Evolutionary conservation across 805 yeast genomes (phyloP), one percentile per base, ranked within the genome.

Genomic region (Lachancea mirantina): DNA sequence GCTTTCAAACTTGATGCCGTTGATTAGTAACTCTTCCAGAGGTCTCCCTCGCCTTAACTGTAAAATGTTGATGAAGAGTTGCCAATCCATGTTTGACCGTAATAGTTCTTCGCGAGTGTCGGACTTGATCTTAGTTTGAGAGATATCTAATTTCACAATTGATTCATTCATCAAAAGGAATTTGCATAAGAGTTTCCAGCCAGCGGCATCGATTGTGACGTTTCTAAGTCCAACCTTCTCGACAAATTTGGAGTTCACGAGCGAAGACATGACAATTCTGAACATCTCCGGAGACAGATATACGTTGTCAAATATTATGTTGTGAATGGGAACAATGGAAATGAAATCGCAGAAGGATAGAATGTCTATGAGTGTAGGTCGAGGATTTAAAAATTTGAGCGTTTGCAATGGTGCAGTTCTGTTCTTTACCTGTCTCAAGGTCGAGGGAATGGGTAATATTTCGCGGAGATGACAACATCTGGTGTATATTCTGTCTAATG

Each of bases 391-490:
- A 38, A 89, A 64, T 47, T 80, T 84, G 36, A 88, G 55, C 3
- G 73, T 52, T 5, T 84, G 76, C 15, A 88, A 56, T 4, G 95
- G 94, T 1, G 83, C 77, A 28, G 78, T 70, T 18, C 85, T 76
- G 14, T 82, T 84, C 49, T 76, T 77, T 1, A 84, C 83, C 53
- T 84, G 95, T 49, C 80, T 82, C 48, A 84, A 52, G 5, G 88
- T 84, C 1, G 95, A 94, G 1, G 95, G 92, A 34, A 88, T 85
- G 1, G 97, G 96, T 38, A 88, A 57, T 32, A 88, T 88, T 50
- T 88, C 96, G 35, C 96, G 67, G 40, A 88, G 60, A 57, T 88
- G 96, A 49, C 96, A 88, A 55, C 96, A 88, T 43, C 96, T 67
- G 0, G 96, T 84, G 58, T 88, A 88, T 49, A 89, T 67, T 28